A percentile compares a stretch with the other conserved stretches of the same genome.
Evolutionary conservation across 257 asterid genomes (phyloP).

Genomic region (Prunella vulgaris): DNA sequence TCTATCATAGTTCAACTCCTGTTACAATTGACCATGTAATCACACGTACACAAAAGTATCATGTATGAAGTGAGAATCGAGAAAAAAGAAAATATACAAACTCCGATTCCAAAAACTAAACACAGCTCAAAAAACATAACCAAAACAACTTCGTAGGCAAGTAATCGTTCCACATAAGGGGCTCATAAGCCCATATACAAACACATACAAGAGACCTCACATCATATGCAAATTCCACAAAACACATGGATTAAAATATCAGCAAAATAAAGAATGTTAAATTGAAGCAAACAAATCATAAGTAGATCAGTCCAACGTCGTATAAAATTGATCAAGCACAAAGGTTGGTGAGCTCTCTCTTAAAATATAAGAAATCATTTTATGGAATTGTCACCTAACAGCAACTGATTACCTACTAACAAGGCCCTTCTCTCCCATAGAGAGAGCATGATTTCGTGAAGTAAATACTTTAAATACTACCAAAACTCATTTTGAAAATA

Average conservation of each 20-base stretch:
- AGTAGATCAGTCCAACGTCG: constrained; percentile 5
- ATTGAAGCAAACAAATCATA: neutral
- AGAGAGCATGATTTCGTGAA: neutral
- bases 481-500: neutral
- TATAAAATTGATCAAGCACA: constrained; percentile 7
- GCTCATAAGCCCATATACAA: neutral
- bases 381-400: constrained; percentile 27
- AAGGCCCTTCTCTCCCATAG: neutral
- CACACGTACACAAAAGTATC: neutral
- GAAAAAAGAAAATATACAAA: neutral
- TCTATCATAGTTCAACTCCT: neutral
- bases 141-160: no score
- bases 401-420: constrained; percentile 32
- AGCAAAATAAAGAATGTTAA: neutral
- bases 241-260: neutral
- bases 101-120: neutral
- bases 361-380: constrained; percentile 15
- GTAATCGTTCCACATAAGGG: no score
- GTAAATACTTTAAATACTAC: no score
- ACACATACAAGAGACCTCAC: neutral
- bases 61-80: neutral
- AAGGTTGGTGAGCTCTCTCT: constrained; percentile 21
- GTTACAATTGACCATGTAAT: neutral
- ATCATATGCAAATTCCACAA: constrained; percentile 13
- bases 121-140: no score